Percentiles rank a stretch among this genome's conserved stretches.
Evolutionary conservation across 768 basidiomycete genomes (phyloP).

Genomic region (Phanerochaete sordida): DNA sequence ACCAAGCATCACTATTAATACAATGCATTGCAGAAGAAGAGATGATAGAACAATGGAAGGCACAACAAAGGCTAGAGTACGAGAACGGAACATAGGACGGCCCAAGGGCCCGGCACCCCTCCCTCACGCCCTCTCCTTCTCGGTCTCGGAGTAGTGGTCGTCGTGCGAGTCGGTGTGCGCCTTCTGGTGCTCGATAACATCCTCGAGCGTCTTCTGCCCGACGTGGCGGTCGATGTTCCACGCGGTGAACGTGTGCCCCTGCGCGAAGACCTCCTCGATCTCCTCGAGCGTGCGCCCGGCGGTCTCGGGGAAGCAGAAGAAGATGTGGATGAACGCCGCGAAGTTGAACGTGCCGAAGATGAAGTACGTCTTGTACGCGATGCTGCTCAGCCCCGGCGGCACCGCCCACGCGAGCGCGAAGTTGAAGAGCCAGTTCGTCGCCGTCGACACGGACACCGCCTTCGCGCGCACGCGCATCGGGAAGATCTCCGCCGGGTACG

Average conservation of each 20-base stretch:
- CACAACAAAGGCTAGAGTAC: too few species aligned
- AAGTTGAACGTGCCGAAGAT: constrained; percentile 79
- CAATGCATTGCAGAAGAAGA: too few species aligned
- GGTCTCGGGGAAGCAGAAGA: constrained; percentile 82
- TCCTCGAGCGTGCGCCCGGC: constrained; percentile 73
- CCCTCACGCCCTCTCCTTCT: constrained; percentile 3
- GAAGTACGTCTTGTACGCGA: constrained; percentile 76
- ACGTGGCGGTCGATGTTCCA: constrained; percentile 64
- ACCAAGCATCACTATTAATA: too few species aligned
- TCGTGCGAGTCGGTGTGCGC: not conserved
- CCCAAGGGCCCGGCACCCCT: too few species aligned
- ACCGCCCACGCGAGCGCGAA: constrained; percentile 74
- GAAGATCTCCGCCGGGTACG: constrained; percentile 69
- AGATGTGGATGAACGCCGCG: constrained; percentile 63
- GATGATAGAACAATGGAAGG: too few species aligned
- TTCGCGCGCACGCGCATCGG: constrained; percentile 68
- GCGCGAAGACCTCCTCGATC: constrained; percentile 71
- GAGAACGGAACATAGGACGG: too few species aligned
- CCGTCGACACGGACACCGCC: constrained; percentile 44
- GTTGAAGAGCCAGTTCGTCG: constrained; percentile 48
- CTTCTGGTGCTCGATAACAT: constrained; percentile 38
- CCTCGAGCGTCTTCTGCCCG: constrained; percentile 57
- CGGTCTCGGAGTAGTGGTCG: constrained; percentile 6
- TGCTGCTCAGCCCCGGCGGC: constrained; percentile 61
- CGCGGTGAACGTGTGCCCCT: constrained; percentile 65